Base-by-base conservation (phyloP, 345 rosid genomes). In the Kandelia obovata region DNA sequence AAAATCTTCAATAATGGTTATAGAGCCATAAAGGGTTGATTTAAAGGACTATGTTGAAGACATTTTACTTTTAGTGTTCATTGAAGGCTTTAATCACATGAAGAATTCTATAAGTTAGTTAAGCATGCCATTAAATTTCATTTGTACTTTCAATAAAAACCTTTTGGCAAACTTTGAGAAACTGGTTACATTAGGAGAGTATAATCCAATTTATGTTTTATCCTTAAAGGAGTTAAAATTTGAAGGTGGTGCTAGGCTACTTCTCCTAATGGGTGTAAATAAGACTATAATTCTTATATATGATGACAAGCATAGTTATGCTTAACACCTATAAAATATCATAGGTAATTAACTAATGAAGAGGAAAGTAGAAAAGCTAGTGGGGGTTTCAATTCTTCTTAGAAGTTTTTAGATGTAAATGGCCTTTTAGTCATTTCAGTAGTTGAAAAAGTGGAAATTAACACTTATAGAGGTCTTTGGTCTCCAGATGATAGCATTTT, bases 301-400 rank as follows among this genome's bases (percentile, higher is more conserved):
- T 71, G 97, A 90, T 77, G 99, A 92, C 75, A 98, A 96, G 61
- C 98, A 88, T 96, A 62, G 72, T 35, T 88, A 92, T 81, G 98
- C 94, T 62, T 68, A 68, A 75, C 58, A 62, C 86, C 94, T 65
- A 75, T 84, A 1, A 89, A 85, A 71, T 96, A 92, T 77, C 89
- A 84, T 71, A 71, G 73, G 65, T 89, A 85, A 66, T 58, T 84
- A 31, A 80, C 73, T 58, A 80, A 69, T 73, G 95, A 89, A 37
- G 77, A 69, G 37, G 87, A 81, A 57, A 81, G 73, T 65, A 43
- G 75, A 6, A 83, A 68, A 71, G 83, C 87, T 56, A 60, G 78
- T 72, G 87, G 84, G 28, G 96, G 87, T 34, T 80, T 81, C n/a
- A 71, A 58, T 74, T 69, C 81, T 73, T 88, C 91, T 32, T 71